Percentiles rank a stretch among this genome's conserved stretches.
Conservation (phyloP, 108 stramenopile genomes). For the Cylindrotheca closterium region DNA sequence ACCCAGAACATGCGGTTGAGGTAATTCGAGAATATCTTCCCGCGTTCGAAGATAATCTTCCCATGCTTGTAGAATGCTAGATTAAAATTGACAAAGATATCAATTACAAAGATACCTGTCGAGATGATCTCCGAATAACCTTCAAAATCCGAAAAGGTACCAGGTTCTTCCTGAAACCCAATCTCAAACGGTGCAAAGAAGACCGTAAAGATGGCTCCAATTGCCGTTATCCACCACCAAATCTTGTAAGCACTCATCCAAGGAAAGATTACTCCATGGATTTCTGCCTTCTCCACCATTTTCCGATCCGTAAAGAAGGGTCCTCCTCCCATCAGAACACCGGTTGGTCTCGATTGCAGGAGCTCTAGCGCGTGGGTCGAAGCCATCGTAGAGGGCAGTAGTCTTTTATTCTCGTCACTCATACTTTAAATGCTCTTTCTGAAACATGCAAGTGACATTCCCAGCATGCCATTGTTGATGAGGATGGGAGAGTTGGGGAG, state of each 20-base stretch:
- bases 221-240: constrained; percentile 54
- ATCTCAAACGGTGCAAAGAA: constrained; percentile 54
- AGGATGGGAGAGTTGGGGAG: too few species aligned
- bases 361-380: constrained; percentile 13
- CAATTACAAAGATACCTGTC: constrained; percentile 40
- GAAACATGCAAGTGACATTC: too few species aligned
- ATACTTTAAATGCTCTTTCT: too few species aligned
- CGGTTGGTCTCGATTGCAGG: constrained; percentile 2
- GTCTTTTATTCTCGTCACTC: too few species aligned
- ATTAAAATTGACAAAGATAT: constrained; percentile 58
- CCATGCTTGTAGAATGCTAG: constrained; percentile 49
- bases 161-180: constrained; percentile 27
- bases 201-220: constrained; percentile 49
- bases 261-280: constrained; percentile 29
- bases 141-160: neutral
- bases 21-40: constrained; percentile 40
- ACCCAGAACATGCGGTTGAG: constrained; percentile 47
- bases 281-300: constrained; percentile 12
- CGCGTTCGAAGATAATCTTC: constrained; percentile 32
- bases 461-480: too few species aligned
- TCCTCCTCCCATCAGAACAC: constrained; percentile 15
- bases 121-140: constrained; percentile 33
- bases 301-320: constrained; percentile 9
- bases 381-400: too few species aligned
- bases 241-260: constrained; percentile 31